Conservation (phyloP, 371 early-diverging fungal species). For the Zychaea mexicana region DNA sequence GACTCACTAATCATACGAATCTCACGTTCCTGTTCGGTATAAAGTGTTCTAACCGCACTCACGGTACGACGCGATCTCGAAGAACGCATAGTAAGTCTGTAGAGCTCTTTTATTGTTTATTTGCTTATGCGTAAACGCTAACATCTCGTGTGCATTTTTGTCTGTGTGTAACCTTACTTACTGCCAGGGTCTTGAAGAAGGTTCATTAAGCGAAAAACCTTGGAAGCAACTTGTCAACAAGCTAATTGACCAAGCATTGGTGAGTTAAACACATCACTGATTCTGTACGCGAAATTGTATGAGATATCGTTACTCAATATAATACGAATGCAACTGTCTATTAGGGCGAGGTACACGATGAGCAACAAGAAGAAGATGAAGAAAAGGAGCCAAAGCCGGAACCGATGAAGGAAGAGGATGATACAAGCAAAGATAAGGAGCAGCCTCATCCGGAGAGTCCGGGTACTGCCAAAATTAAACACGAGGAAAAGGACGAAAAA, state of each 20-base stretch:
- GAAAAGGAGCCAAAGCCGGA: background rate
- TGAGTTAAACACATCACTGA: too few relatives aligned
- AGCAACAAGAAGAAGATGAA: slow-evolving; percentile 8
- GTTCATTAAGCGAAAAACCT: slow-evolving; percentile 25
- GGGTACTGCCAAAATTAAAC: background rate
- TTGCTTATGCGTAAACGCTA: too few relatives aligned
- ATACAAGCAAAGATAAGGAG: too few relatives aligned
- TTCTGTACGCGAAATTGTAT: slow-evolving; percentile 7
- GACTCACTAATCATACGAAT: too few relatives aligned
- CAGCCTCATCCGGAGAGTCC: background rate
- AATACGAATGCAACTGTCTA: background rate
- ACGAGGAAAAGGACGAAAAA: background rate
- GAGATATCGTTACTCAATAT: background rate
- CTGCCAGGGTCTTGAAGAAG: slow-evolving; percentile 7
- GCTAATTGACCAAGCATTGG: slow-evolving; percentile 28
- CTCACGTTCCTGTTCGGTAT: too few relatives aligned
- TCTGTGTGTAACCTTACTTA: background rate
- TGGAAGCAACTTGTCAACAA: slow-evolving; percentile 24
- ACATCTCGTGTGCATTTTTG: background rate
- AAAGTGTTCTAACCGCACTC: slow-evolving; percentile 1
- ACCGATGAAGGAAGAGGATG: too few relatives aligned
- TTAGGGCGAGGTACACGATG: background rate
- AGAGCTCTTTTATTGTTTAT: too few relatives aligned
- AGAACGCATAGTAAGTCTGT: slow-evolving; percentile 8
- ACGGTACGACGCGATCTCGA: slow-evolving; percentile 4